Conservation (phyloP, 2,329 filamentous ascomycete genomes). For the Dendrostoma leiphaemia region DNA sequence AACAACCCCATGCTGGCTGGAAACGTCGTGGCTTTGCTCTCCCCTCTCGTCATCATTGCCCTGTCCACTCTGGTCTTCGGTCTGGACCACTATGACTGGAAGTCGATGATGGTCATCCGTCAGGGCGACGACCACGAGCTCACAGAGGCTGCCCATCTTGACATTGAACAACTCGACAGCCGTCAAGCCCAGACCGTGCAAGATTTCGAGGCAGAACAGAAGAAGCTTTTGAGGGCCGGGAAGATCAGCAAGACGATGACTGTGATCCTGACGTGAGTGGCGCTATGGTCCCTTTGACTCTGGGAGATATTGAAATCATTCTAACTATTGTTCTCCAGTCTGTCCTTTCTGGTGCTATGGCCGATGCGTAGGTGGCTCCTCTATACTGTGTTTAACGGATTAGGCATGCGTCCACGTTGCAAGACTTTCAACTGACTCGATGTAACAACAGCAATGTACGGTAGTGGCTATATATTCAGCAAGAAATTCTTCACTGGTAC, state of each 20-base stretch:
- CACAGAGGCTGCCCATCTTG: constrained; percentile 59
- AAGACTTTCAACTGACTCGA: background rate
- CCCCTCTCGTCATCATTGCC: constrained; percentile 72
- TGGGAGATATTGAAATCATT: no score
- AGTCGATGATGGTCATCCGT: constrained; percentile 77
- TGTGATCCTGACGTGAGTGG: constrained; percentile 28
- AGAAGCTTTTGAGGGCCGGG: constrained; percentile 29
- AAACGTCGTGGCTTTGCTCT: constrained; percentile 79
- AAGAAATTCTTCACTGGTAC: constrained; percentile 70
- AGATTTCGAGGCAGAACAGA: constrained; percentile 41
- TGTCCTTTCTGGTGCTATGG: constrained; percentile 78
- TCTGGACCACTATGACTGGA: constrained; percentile 81
- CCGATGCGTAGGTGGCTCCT: constrained; percentile 60
- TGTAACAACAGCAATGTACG: constrained; percentile 64
- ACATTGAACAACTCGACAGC: constrained; percentile 63
- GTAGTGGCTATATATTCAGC: constrained; percentile 75
- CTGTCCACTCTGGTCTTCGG: constrained; percentile 70
- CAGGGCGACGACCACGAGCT: constrained; percentile 76
- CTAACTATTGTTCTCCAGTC: constrained; percentile 37
- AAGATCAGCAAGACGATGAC: constrained; percentile 33
- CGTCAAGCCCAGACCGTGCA: constrained; percentile 30
- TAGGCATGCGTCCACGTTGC: background rate
- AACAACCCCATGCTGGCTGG: constrained; percentile 87
- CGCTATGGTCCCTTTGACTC: no score
- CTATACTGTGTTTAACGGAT: background rate